Evolutionary conservation across 2,329 filamentous ascomycete species (phyloP), one percentile per base, ranked within the genome.

Genomic region (Exophiala spinifera): DNA sequence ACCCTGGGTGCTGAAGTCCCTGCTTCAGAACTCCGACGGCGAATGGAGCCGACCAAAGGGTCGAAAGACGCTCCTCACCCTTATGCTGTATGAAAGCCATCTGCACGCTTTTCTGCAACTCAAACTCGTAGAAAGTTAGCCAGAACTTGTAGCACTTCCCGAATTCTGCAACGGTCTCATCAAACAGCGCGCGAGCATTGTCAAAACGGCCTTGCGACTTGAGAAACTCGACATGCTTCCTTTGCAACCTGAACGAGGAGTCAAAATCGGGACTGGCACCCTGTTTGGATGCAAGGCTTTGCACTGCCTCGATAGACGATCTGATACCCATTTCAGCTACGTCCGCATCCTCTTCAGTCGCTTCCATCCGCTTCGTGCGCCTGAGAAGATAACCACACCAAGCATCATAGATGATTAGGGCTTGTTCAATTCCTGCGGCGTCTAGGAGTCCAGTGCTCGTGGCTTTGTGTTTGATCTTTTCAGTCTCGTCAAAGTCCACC

Each of bases 371-470:
- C 75, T 95, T 91, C 15, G 92, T 90, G 46, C 86, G 86, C 20
- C 94, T 87, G 62, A 92, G 90, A 17, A 99, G 79, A 64, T 92
- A 97, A 46, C 90, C 91, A 67, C 92, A 96, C 94, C 94, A 99
- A 0, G 91, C 87, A 49, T 89, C 85, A 66, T 96, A 91, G 66
- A 97, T 89, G 64, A 95, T 90, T 55, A 97, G 81, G 28, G 96
- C 84, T 61, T 91, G 88, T 46, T 90, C 84, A 79, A 96, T 87
- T 20, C 91, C 91, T 57, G 90, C 85, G 59, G 88, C 85, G 68
- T 95, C 91, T 4, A 97, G 78, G 39, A 95, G 79, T 7, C 90
- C 86, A 20, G 89, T 90, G 66, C 86, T 89, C 0, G 91, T 97
- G 5, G 94, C 94, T 40, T 86, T 85, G 70, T 96, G 90, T 72